Conservation (phyloP, 2,329 filamentous ascomycete genomes). For the Fusarium coffeatum region DNA sequence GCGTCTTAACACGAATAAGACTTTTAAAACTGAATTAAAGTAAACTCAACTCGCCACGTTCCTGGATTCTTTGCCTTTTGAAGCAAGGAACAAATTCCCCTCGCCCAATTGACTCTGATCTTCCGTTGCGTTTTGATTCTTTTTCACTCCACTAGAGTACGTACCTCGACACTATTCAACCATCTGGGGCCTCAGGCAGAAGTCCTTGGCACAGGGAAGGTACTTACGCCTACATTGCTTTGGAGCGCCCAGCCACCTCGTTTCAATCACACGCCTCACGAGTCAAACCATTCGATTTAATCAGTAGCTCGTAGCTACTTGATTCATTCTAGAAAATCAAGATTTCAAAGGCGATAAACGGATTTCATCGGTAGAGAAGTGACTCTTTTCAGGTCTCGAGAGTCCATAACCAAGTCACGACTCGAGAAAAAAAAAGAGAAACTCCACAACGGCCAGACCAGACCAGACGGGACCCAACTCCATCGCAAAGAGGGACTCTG, state of each 20-base stretch:
- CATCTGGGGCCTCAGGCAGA: conserved; percentile 29
- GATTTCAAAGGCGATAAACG: conserved; percentile 8
- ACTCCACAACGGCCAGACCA: conserved; percentile 31
- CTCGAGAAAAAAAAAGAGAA: background rate
- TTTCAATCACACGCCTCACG: conserved; percentile 35
- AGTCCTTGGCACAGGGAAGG: conserved; percentile 23
- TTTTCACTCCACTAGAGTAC: conserved; percentile 26
- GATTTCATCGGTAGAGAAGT: conserved; percentile 36
- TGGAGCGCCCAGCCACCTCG: conserved; percentile 39
- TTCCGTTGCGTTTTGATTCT: conserved; percentile 6
- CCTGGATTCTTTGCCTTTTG: conserved; percentile 35
- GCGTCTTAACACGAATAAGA: conserved; percentile 15
- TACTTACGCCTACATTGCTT: conserved; percentile 22
- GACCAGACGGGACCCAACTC: conserved; percentile 30
- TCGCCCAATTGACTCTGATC: conserved; percentile 18
- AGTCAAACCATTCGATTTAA: conserved; percentile 38
- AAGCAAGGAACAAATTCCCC: conserved; percentile 19
- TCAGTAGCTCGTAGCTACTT: conserved; percentile 22
- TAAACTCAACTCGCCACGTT: conserved; percentile 25
- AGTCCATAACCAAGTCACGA: conserved; percentile 39
- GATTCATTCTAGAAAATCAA: conserved; percentile 27
- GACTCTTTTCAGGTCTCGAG: conserved; percentile 31
- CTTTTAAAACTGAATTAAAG: conserved; percentile 19
- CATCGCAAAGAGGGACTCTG: conserved; percentile 34
- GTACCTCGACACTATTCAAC: conserved; percentile 7